Base-by-base conservation (phyloP, 78 protist species). In the Cyanophora paradoxa region DNA sequence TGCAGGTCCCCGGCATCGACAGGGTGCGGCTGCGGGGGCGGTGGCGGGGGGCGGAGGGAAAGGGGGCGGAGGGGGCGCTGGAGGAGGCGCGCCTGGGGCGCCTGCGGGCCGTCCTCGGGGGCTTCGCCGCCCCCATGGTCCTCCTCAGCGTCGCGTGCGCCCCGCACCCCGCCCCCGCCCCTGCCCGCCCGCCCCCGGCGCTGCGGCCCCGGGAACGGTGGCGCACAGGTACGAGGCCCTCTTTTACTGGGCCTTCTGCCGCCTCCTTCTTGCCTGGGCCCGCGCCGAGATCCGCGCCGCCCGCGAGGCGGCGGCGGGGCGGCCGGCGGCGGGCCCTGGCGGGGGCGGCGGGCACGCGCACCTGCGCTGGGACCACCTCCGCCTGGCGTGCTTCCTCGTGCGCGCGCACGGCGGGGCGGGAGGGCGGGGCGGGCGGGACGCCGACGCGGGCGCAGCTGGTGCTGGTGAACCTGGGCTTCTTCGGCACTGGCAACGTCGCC, bases 401-500 rank as follows among this genome's bases (percentile, higher is more conserved):
- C n/a, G n/a, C n/a, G n/a, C n/a, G n/a, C n/a, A n/a, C n/a, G n/a
- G n/a, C n/a, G n/a, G n/a, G n/a, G n/a, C n/a, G n/a, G n/a, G n/a
- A n/a, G n/a, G n/a, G n/a, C n/a, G n/a, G n/a, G n/a, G n/a, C n/a
- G n/a, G n/a, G n/a, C n/a, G n/a, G n/a, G n/a, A n/a, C n/a, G n/a
- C n/a, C n/a, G n/a, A n/a, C n/a, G n/a, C n/a, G n/a, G n/a, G n/a
- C n/a, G n/a, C n/a, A n/a, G n/a, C n/a, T n/a, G n/a, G n/a, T n/a
- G n/a, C n/a, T n/a, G n/a, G n/a, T n/a, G n/a, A n/a, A n/a, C 46
- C 50, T 77, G 20, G 86, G 82, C 52, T 88, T 90, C 61, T 92
- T 92, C 75, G 92, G 93, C 20, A 79, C 83, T 40, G 96, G 96
- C 26, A 92, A 92, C 75, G 74, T 90, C 17, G 96, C 96, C 33